Evolutionary conservation across 257 asterid species (phyloP).

Genomic region (Parsonsia alboflavescens): DNA sequence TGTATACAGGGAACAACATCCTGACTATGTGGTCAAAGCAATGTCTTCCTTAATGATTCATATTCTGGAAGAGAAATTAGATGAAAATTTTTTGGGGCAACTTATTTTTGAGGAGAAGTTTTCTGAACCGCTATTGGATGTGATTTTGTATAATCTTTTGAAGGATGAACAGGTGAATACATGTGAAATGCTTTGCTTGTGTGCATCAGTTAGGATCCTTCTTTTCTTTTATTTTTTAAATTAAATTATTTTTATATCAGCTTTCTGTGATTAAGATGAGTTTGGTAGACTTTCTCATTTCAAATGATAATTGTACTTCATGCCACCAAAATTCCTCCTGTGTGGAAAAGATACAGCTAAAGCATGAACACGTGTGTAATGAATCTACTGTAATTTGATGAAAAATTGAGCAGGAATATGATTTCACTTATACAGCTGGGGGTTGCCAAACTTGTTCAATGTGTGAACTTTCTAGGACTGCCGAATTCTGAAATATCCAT

Average conservation of each 20-base stretch:
- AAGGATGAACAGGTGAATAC: conserved; percentile 54
- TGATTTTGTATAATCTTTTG: conserved; percentile 66
- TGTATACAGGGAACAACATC: conserved; percentile 62
- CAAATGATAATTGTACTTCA: not conserved
- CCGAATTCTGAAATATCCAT: too few relatives aligned
- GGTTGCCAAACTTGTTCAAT: too few relatives aligned
- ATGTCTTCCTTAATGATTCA: conserved; percentile 56
- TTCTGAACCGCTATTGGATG: conserved; percentile 59
- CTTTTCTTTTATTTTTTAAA: not conserved
- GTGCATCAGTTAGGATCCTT: not conserved
- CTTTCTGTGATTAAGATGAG: not conserved
- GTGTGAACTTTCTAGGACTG: too few relatives aligned
- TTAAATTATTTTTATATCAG: not conserved
- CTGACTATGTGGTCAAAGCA: conserved; percentile 52
- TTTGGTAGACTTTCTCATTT: not conserved
- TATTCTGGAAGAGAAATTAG: conserved; percentile 54
- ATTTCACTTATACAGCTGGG: too few relatives aligned
- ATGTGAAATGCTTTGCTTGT: not conserved
- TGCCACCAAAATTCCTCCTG: too few relatives aligned
- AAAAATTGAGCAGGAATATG: too few relatives aligned
- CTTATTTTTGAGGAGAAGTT: conserved; percentile 28
- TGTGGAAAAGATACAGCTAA: too few relatives aligned
- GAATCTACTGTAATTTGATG: too few relatives aligned
- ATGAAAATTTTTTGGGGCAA: conserved; percentile 40
- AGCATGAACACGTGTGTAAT: too few relatives aligned